These are phyloP conservation scores for Pyrus hybrid DNA, from an alignment of 331 rosid genomes.

Conservation along the genomic window DNA sequence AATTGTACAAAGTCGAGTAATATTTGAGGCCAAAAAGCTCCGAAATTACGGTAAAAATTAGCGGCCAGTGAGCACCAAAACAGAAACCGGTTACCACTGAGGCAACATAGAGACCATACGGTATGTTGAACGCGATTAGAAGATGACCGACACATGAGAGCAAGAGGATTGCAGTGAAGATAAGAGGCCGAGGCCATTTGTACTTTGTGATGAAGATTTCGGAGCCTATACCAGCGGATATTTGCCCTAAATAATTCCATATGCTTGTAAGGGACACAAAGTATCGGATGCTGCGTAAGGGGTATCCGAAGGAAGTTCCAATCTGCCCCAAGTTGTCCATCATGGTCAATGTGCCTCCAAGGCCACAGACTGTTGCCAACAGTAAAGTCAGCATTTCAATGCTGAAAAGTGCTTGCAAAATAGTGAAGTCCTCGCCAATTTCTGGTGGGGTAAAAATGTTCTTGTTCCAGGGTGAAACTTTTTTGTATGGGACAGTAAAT, in stretches of 20 bases:
- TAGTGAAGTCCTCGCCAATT: slow-evolving; percentile 43
- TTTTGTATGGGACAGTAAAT: not conserved
- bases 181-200: slow-evolving; percentile 43
- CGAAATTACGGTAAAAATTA: slow-evolving; percentile 38
- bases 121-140: slow-evolving; percentile 31
- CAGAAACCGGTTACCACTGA: slow-evolving; percentile 39
- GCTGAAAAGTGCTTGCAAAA: slow-evolving; percentile 48
- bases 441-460: slow-evolving; percentile 18
- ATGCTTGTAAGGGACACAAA: slow-evolving; percentile 49
- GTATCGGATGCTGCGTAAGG: slow-evolving; percentile 21
- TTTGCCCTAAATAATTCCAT: slow-evolving; percentile 43
- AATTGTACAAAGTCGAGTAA: slow-evolving; percentile 45
- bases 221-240: slow-evolving; percentile 30
- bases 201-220: slow-evolving; percentile 21
- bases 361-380: slow-evolving; percentile 32
- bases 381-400: slow-evolving; percentile 37
- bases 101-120: slow-evolving; percentile 39
- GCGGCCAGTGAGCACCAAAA: slow-evolving; percentile 47
- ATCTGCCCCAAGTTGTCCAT: slow-evolving; percentile 46
- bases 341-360: slow-evolving; percentile 39
- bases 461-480: slow-evolving; percentile 24
- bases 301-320: slow-evolving; percentile 39
- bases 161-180: slow-evolving; percentile 30
- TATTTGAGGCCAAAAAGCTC: slow-evolving; percentile 53
- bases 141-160: slow-evolving; percentile 36